Percentiles rank a stretch among this genome's conserved stretches.
phyloP scores from a whole-genome alignment of 148 eudicot genomes.

The Rheum nobile region DNA sequence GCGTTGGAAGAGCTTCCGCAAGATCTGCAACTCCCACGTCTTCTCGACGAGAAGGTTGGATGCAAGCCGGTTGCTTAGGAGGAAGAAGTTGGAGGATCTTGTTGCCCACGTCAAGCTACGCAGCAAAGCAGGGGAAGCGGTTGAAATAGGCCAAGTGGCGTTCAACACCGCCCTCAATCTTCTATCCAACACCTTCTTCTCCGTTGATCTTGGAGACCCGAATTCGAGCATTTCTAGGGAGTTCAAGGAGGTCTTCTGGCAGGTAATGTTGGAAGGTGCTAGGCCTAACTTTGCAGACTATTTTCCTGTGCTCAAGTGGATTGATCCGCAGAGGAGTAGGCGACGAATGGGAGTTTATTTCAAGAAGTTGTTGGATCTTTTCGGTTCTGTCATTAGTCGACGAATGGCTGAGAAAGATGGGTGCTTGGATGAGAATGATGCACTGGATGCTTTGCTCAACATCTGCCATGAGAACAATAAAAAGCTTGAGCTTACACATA shows the following conservation, averaged over 20 bases:
- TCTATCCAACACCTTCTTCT: neutral
- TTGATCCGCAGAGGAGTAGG: neutral
- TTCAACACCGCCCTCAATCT: neutral
- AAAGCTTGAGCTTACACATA: neutral
- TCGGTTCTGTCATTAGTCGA: neutral
- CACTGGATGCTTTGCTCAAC: neutral
- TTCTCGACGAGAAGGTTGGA: neutral
- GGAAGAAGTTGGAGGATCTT: neutral
- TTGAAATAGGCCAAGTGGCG: neutral
- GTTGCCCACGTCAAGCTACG: neutral
- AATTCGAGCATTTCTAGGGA: neutral
- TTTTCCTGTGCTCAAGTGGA: neutral
- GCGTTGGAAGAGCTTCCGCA: neutral
- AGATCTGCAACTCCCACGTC: neutral
- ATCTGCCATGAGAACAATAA: neutral
- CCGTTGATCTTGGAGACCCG: neutral
- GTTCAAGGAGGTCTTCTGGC: conserved; percentile 15
- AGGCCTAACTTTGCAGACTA: neutral
- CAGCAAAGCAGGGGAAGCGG: neutral
- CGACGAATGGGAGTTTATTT: neutral
- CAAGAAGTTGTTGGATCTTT: neutral
- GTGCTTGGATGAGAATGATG: neutral
- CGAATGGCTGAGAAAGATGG: neutral
- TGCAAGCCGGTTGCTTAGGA: neutral
- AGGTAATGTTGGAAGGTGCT: conserved; percentile 15